Evolutionary conservation across 306 rosid species (phyloP).

Genomic region (Oxytropis ochrocephala): DNA sequence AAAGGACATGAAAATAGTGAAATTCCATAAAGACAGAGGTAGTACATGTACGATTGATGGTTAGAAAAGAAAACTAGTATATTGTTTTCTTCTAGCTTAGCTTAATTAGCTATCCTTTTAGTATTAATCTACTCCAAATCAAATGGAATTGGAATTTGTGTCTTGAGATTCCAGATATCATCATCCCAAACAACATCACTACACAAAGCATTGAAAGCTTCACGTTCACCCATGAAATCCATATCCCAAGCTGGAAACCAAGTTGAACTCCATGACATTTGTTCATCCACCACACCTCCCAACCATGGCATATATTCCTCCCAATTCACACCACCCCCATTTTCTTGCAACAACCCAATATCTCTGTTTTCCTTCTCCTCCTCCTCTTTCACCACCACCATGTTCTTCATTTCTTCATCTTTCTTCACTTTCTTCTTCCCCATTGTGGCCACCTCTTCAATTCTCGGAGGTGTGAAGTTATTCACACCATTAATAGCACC

Average conservation of each 20-base stretch:
- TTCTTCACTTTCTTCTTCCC: constrained; percentile 40
- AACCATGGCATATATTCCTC: constrained; percentile 40
- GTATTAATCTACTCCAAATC: not conserved
- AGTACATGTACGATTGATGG: no score
- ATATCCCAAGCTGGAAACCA: constrained; percentile 59
- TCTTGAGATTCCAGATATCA: constrained; percentile 65
- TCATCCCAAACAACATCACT: constrained; percentile 57
- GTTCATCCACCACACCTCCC: constrained; percentile 42
- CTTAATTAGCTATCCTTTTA: no score
- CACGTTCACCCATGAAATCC: constrained; percentile 41
- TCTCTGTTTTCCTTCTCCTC: constrained; percentile 18
- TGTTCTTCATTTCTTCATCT: constrained; percentile 10
- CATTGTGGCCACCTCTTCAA: constrained; percentile 22
- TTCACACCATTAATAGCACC: not conserved
- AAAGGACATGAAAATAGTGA: no score
- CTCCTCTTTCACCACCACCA: not conserved
- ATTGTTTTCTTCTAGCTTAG: no score
- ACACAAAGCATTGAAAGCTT: constrained; percentile 32
- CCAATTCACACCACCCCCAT: constrained; percentile 14
- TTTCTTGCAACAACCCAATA: not conserved
- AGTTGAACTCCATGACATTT: constrained; percentile 66
- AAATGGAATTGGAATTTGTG: constrained; percentile 30
- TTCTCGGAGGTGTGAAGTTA: constrained; percentile 13
- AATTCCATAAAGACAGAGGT: no score
- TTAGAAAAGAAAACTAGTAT: no score